Percentiles rank a stretch among this genome's conserved stretches.
Evolutionary conservation across 768 basidiomycete species (phyloP).

Genomic region (Boletus sp.): DNA sequence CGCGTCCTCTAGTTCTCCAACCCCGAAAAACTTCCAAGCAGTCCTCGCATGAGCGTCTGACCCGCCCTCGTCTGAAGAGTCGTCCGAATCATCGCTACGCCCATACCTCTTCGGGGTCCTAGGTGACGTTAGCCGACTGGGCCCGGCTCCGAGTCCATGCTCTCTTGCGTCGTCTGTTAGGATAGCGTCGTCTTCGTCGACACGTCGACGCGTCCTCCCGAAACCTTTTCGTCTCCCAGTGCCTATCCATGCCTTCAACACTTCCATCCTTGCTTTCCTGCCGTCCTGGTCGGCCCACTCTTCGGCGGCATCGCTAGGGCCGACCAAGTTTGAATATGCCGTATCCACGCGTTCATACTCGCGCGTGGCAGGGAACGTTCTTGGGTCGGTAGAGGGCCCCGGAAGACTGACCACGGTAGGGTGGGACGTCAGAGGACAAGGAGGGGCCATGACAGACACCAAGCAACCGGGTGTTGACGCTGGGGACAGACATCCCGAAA

Average conservation of each 20-base stretch:
- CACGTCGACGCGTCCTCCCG: slow-evolving; percentile 34
- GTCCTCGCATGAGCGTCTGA: slow-evolving; percentile 51
- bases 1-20: slow-evolving; percentile 24
- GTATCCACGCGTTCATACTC: slow-evolving; percentile 41
- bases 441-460: slow-evolving; percentile 20
- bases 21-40: slow-evolving; percentile 54
- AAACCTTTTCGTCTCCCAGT: slow-evolving; percentile 28
- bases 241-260: slow-evolving; percentile 45
- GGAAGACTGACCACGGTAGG: slow-evolving; percentile 13
- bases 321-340: slow-evolving; percentile 63
- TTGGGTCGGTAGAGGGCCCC: slow-evolving; percentile 17
- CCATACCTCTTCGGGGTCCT: background rate
- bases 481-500: slow-evolving; percentile 50
- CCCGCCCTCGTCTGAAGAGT: slow-evolving; percentile 39
- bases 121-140: background rate
- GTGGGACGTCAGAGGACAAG: slow-evolving; percentile 19
- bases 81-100: slow-evolving; percentile 42
- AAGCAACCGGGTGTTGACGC: slow-evolving; percentile 5
- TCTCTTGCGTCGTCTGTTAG: background rate
- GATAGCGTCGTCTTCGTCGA: slow-evolving; percentile 6
- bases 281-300: slow-evolving; percentile 55
- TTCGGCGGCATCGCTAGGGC: slow-evolving; percentile 46
- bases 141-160: background rate
- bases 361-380: background rate
- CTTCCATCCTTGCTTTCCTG: slow-evolving; percentile 40